Evolutionary conservation across 1,284 basidiomycete species (phyloP), one percentile per base, ranked within the genome.

Genomic region (Polyporus tsugae): DNA sequence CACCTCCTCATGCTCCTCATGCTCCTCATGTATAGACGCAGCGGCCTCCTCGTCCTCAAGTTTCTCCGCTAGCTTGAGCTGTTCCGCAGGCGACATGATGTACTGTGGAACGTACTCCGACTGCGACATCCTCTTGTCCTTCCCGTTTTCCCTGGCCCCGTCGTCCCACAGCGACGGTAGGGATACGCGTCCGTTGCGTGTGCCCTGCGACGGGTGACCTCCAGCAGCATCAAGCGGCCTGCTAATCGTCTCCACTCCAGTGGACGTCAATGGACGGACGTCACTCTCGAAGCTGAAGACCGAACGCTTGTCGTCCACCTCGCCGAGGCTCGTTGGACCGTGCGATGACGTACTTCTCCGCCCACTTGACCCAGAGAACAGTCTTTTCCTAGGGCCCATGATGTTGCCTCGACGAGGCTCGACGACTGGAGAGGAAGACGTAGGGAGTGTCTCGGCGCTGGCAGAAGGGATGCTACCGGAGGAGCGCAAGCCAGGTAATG

Each of bases 11-110:
- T 67, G 74, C 38, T 62, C 68, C 25, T 64, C 62, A 35, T 67
- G 74, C 59, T 79, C 70, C 6, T 4, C 5, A n/a, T n/a, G 38
- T 41, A 41, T 39, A 46, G 77, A 75, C 66, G 80, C 79, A 19
- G 84, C 78, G 38, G 81, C 83, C 55, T 73, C 67, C 55, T 79
- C 77, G 13, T 75, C 74, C 59, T 72, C 75, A 29, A 81, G 71
- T 69, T 78, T 72, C 42, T 86, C 86, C 74, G 90, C 89, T 10
- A 91, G 78, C 76, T 83, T 82, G 36, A 88, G 82, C 81, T 91
- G 84, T 65, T 91, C 88, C 29, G 87, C 88, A 19, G 88, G 87
- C 15, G 89, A 87, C 84, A 91, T 85, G 72, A 90, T 91, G 58
- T 86, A 86, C 75, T 90, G 87, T 11, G 89, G 87, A 4, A 80